Evolutionary conservation across 2,329 filamentous ascomycete species (phyloP).

Genomic region (Amesomyces nigricolor): DNA sequence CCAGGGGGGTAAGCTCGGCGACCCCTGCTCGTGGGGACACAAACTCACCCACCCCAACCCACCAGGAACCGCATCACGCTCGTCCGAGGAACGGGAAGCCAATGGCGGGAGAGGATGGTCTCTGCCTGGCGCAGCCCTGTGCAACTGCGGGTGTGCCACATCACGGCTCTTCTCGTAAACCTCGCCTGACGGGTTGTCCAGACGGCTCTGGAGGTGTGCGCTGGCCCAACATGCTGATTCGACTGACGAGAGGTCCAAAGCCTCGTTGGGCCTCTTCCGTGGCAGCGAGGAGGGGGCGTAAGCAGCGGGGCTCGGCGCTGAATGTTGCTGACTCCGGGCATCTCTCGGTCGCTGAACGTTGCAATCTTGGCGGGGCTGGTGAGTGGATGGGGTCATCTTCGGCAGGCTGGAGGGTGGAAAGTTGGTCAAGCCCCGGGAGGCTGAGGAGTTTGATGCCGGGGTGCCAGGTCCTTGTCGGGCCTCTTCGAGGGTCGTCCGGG

Average conservation of each 20-base stretch:
- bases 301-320: conserved; percentile 5
- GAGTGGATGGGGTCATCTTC: conserved; percentile 6
- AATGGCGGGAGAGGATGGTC: conserved; percentile 12
- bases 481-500: neutral
- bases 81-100: conserved; percentile 21
- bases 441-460: conserved; percentile 7
- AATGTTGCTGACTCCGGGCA: conserved; percentile 6
- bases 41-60: conserved; percentile 15
- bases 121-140: conserved; percentile 12
- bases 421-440: conserved; percentile 5
- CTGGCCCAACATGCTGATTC: neutral
- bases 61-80: conserved; percentile 9
- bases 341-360: conserved; percentile 9
- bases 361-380: conserved; percentile 15
- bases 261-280: conserved; percentile 10
- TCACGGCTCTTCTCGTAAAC: conserved; percentile 2
- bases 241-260: neutral
- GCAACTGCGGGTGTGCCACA: conserved; percentile 5
- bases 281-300: conserved; percentile 4
- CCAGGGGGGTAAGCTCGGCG: conserved; percentile 16
- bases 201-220: neutral
- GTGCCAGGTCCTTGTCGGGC: neutral
- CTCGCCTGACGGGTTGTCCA: neutral
- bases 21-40: conserved; percentile 21
- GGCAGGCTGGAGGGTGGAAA: conserved; percentile 9